A percentile compares a stretch with the other conserved stretches of the same genome.
phyloP scores from a whole-genome alignment of 805 yeast genomes.

The Lipomyces chichibuensis region DNA sequence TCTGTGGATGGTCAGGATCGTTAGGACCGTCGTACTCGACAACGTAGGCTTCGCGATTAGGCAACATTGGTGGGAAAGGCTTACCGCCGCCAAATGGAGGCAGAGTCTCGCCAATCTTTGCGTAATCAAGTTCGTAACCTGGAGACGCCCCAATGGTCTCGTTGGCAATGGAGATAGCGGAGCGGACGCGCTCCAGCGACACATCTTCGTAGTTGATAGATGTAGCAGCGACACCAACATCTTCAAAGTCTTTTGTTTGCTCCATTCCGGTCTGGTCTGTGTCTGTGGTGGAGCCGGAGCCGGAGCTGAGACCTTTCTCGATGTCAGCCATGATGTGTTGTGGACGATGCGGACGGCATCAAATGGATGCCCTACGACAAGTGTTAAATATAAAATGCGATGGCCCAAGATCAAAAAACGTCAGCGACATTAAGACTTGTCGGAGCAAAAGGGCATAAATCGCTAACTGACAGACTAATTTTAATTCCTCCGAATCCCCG shows the following conservation, averaged over 20 bases:
- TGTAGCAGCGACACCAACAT: conserved; percentile 23
- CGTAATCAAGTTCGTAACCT: conserved; percentile 1
- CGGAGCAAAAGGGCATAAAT: too few species aligned
- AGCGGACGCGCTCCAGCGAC: conserved; percentile 21
- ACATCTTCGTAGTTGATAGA: conserved; percentile 12
- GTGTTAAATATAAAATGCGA: not conserved
- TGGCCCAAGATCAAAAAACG: not conserved
- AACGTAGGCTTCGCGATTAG: conserved; percentile 57
- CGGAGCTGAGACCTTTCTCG: conserved; percentile 15
- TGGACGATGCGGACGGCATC: not conserved
- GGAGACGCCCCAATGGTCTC: conserved; percentile 25
- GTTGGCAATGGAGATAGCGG: conserved; percentile 25
- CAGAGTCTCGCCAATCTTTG: conserved; percentile 20
- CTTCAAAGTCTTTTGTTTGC: conserved; percentile 16
- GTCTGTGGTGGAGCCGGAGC: not conserved
- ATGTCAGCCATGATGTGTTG: conserved; percentile 5
- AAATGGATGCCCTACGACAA: not conserved
- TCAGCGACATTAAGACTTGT: too few species aligned
- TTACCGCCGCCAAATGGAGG: conserved; percentile 71
- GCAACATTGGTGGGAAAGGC: conserved; percentile 63
- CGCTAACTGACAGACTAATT: too few species aligned
- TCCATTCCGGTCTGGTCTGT: conserved; percentile 7
- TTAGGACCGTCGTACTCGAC: conserved; percentile 77
- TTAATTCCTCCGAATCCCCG: too few species aligned
- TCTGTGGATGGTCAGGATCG: conserved; percentile 80